phyloP scores from a whole-genome alignment of 352 stramenopile genomes.

The Pilasporangium apinafurcum region DNA sequence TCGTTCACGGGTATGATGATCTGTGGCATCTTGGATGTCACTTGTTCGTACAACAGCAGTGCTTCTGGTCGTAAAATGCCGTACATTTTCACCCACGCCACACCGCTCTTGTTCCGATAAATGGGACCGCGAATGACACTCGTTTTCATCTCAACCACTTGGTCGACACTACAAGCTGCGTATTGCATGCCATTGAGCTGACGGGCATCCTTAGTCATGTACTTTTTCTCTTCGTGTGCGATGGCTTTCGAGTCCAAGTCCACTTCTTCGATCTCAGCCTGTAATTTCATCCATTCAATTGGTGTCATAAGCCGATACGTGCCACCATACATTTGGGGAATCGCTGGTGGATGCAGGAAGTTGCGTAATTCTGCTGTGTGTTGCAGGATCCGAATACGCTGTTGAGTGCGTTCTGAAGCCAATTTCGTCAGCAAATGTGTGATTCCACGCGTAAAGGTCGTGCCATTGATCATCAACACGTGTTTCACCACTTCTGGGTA shows the following conservation, averaged over 20 bases:
- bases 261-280: conserved; percentile 69
- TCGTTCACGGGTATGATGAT: conserved; percentile 77
- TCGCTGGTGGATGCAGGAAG: conserved; percentile 30
- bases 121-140: conserved; percentile 63
- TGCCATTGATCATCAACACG: conserved; percentile 62
- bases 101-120: conserved; percentile 62
- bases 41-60: conserved; percentile 62
- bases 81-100: conserved; percentile 66
- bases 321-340: conserved; percentile 62
- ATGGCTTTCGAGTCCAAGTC: conserved; percentile 34
- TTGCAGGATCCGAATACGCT: conserved; percentile 44
- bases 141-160: conserved; percentile 60
- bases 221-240: conserved; percentile 30
- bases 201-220: conserved; percentile 45
- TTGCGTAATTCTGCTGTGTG: conserved; percentile 34
- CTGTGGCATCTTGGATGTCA: conserved; percentile 44
- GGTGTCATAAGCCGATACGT: conserved; percentile 46
- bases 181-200: conserved; percentile 82
- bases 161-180: conserved; percentile 52
- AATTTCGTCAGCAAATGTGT: conserved; percentile 49
- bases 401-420: conserved; percentile 33
- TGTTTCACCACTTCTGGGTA: conserved; percentile 60
- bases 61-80: conserved; percentile 60
- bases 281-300: conserved; percentile 48
- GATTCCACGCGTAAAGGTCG: conserved; percentile 38